Evolutionary conservation across 352 stramenopile species (phyloP).

Genomic region (Globisporangium heterothallicum): DNA sequence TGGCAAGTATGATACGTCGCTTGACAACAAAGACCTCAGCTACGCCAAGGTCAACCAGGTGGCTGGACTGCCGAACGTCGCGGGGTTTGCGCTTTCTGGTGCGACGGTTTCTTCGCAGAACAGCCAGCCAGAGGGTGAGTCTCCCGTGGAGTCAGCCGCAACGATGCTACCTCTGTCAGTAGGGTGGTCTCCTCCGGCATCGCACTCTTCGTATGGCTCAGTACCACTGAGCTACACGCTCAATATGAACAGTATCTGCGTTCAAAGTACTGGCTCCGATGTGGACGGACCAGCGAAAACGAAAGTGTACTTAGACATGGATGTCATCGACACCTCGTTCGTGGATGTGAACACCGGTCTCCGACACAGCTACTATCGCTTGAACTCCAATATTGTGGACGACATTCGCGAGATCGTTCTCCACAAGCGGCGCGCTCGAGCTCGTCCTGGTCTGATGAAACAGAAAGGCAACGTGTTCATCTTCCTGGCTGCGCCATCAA

Average conservation of each 20-base stretch:
- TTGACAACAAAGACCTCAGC: slow-evolving; percentile 13
- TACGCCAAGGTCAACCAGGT: slow-evolving; percentile 17
- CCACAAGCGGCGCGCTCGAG: slow-evolving; percentile 18
- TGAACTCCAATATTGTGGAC: slow-evolving; percentile 55
- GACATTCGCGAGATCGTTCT: slow-evolving; percentile 28
- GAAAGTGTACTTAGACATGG: slow-evolving; percentile 43
- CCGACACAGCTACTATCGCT: slow-evolving; percentile 52
- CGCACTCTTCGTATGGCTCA: slow-evolving; percentile 13
- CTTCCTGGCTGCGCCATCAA: slow-evolving; percentile 26
- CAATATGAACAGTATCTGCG: slow-evolving; percentile 16
- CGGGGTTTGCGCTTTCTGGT: slow-evolving; percentile 9
- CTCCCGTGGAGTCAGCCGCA: too few relatives aligned
- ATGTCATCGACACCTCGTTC: slow-evolving; percentile 68
- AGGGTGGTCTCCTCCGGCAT: slow-evolving; percentile 1
- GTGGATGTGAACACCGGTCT: slow-evolving; percentile 56
- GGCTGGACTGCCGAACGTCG: slow-evolving; percentile 10
- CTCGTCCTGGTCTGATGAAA: slow-evolving; percentile 21
- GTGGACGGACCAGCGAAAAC: slow-evolving; percentile 10
- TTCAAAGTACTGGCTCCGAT: slow-evolving; percentile 13
- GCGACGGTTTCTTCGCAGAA: slow-evolving; percentile 8
- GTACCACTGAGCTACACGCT: slow-evolving; percentile 16
- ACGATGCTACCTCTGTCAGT: not conserved
- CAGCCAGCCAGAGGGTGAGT: not conserved
- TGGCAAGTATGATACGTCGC: slow-evolving; percentile 10
- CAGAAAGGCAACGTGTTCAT: slow-evolving; percentile 30